These are phyloP conservation scores for Pyrus betulifolia DNA, from an alignment of 306 rosid genomes.

Conservation along the genomic window DNA sequence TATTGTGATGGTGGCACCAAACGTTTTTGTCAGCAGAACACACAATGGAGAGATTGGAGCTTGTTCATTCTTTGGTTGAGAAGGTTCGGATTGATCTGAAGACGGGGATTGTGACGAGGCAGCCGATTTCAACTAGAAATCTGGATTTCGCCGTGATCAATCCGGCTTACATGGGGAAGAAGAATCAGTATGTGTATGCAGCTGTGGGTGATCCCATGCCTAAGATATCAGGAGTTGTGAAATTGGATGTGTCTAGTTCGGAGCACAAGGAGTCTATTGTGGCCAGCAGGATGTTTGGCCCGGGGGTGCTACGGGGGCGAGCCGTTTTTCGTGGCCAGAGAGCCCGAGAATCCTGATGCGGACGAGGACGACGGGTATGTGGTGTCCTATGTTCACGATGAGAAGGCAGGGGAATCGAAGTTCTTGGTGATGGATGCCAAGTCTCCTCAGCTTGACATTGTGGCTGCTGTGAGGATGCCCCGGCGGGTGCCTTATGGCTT, in stretches of 20 bases:
- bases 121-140: conserved; percentile 62
- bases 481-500: conserved; percentile 82
- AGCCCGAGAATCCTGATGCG: conserved; percentile 3
- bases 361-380: conserved; percentile 71
- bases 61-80: conserved; percentile 63
- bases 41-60: conserved; percentile 64
- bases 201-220: conserved; percentile 89
- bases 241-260: conserved; percentile 50
- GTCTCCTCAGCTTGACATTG: conserved; percentile 62
- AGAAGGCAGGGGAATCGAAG: conserved; percentile 52
- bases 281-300: conserved; percentile 57
- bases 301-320: conserved; percentile 74
- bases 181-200: conserved; percentile 58
- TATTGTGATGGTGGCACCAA: conserved; percentile 64
- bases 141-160: conserved; percentile 67
- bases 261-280: conserved; percentile 45
- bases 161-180: conserved; percentile 30
- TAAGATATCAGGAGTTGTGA: conserved; percentile 76
- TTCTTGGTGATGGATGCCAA: conserved; percentile 81
- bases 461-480: conserved; percentile 72
- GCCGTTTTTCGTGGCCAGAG: conserved; percentile 75
- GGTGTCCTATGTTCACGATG: conserved; percentile 61
- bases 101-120: conserved; percentile 51
- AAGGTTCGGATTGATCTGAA: conserved; percentile 50
- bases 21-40: conserved; percentile 71